These are phyloP conservation scores for Sicyos baderoa DNA, from an alignment of 306 rosid genomes.

Conservation along the genomic window DNA sequence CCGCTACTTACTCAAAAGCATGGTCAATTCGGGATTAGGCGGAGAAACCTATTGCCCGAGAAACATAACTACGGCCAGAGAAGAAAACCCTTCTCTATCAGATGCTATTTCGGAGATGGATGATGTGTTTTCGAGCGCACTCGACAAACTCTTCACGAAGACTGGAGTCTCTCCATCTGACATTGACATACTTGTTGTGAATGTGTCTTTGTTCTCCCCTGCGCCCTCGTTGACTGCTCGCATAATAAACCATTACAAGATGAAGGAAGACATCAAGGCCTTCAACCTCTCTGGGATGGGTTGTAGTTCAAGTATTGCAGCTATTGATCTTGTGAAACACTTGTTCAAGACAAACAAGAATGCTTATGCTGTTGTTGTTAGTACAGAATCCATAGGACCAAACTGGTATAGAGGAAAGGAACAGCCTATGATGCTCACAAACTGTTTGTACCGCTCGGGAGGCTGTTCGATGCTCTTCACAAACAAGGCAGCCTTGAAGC, in stretches of 20 bases:
- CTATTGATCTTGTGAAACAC: conserved; percentile 58
- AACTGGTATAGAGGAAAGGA: conserved; percentile 72
- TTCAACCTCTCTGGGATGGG: conserved; percentile 88
- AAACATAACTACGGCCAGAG: conserved; percentile 48
- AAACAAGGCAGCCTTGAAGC: conserved; percentile 32
- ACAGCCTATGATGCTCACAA: conserved; percentile 65
- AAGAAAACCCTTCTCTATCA: conserved; percentile 24
- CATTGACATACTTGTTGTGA: conserved; percentile 63
- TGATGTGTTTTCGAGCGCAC: conserved; percentile 56
- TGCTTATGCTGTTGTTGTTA: conserved; percentile 51
- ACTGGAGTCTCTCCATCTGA: conserved; percentile 46
- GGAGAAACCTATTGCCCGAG: conserved; percentile 69
- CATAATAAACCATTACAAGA: conserved; percentile 61
- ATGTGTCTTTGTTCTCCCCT: conserved; percentile 71
- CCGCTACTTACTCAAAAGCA: conserved; percentile 54
- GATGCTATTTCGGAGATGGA: conserved; percentile 58
- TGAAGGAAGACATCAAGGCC: conserved; percentile 55
- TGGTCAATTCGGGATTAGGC: conserved; percentile 64
- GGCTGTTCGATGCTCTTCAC: conserved; percentile 73
- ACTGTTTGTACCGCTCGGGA: conserved; percentile 72
- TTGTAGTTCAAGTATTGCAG: conserved; percentile 69
- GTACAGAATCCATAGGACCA: conserved; percentile 68
- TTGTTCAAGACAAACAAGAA: conserved; percentile 43
- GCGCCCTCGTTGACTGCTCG: conserved; percentile 63
- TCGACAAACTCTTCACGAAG: conserved; percentile 45